phyloP scores from a whole-genome alignment of 108 stramenopile species.

The Aurantiochytrium sp. region DNA sequence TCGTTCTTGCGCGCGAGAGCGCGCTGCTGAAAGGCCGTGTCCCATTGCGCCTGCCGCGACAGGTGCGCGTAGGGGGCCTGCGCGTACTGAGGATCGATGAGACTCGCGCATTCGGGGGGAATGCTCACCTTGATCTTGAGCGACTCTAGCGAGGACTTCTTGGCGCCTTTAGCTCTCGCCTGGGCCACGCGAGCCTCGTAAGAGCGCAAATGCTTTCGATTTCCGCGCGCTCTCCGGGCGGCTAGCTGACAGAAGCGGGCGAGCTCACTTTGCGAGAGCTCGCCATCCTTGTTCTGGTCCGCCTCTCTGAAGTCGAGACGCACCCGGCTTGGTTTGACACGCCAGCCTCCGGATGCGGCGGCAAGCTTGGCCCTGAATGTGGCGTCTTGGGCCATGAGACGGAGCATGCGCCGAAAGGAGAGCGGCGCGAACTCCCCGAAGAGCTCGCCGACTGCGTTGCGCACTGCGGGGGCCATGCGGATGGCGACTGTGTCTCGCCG shows the following conservation, averaged over 20 bases:
- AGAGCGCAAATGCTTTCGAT: not conserved
- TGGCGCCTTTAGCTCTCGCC: not conserved
- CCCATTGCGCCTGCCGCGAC: not conserved
- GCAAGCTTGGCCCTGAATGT: not conserved
- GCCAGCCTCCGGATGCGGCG: not conserved
- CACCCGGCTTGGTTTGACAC: not conserved
- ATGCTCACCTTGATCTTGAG: not conserved
- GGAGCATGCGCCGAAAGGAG: not conserved
- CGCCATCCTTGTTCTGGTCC: not conserved
- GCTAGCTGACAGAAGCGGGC: not conserved
- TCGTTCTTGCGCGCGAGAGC: not conserved
- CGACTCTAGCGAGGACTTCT: not conserved
- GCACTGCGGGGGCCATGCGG: too few relatives aligned
- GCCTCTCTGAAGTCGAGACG: not conserved
- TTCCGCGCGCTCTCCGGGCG: not conserved
- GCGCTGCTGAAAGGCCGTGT: not conserved
- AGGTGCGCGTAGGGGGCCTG: conserved; percentile 10
- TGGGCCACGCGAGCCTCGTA: not conserved
- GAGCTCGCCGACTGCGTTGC: not conserved
- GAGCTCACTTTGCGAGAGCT: not conserved
- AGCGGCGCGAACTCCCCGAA: not conserved
- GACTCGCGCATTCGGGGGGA: not conserved
- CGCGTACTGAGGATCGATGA: not conserved
- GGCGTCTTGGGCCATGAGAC: not conserved
- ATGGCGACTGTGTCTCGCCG: too few relatives aligned